Conservation (phyloP, 2,329 filamentous ascomycete species). For the Kalmusia sp. region DNA sequence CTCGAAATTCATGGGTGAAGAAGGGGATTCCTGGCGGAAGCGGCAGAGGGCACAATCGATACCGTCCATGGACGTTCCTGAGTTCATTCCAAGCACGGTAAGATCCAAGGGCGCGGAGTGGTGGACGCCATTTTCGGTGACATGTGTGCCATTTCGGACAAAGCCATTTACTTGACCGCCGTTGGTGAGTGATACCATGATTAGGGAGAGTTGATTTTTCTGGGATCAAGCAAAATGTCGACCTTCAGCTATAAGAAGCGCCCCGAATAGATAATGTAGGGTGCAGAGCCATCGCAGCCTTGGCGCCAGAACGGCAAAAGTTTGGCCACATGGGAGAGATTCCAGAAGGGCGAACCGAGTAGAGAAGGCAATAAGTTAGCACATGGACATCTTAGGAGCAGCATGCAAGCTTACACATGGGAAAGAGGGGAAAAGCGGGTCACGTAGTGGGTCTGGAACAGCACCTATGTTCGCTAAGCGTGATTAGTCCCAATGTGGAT, state of each 20-base stretch:
- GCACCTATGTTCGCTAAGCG: background rate
- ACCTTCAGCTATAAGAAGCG: background rate
- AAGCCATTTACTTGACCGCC: background rate
- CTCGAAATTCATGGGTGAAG: constrained; percentile 63
- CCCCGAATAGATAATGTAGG: no score
- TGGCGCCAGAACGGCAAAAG: no score
- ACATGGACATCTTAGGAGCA: no score
- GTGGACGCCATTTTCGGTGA: background rate
- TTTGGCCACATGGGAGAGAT: no score
- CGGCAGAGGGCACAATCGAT: constrained; percentile 66
- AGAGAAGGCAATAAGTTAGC: no score
- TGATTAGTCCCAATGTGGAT: background rate
- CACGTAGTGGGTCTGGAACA: no score
- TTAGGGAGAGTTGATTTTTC: background rate
- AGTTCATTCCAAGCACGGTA: constrained; percentile 62
- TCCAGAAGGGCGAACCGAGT: no score
- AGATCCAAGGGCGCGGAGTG: constrained; percentile 52
- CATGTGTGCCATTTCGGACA: background rate
- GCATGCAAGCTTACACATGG: no score
- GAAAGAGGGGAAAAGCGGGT: no score
- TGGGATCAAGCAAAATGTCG: background rate
- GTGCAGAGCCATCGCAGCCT: no score
- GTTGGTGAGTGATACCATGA: background rate
- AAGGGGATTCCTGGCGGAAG: constrained; percentile 60
- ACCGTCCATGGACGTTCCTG: constrained; percentile 63